Percentiles rank a stretch among this genome's conserved stretches.
These are phyloP conservation scores for Fonsecaea monophora DNA, from an alignment of 2,329 filamentous ascomycete genomes.

Conservation along the genomic window DNA sequence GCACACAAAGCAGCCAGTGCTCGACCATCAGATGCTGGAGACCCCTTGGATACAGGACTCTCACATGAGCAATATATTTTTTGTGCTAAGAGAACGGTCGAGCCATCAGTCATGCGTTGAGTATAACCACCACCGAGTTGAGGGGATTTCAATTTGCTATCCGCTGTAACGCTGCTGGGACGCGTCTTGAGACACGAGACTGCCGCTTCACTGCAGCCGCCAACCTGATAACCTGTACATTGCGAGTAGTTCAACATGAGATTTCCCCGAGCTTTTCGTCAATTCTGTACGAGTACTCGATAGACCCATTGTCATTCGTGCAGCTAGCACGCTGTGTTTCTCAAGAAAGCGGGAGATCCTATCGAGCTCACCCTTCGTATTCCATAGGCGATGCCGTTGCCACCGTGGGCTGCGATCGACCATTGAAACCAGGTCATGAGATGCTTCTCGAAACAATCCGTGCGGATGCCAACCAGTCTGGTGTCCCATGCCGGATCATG, in stretches of 20 bases:
- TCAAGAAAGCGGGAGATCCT: not conserved
- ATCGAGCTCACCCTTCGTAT: not conserved
- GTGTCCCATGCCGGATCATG: not conserved
- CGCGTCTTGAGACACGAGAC: constrained; percentile 35
- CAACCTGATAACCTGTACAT: not conserved
- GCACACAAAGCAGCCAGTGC: constrained; percentile 12
- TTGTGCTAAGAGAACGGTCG: not conserved
- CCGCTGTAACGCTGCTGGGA: constrained; percentile 27
- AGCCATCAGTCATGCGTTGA: not conserved
- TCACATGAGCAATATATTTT: not conserved
- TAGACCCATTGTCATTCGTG: not conserved
- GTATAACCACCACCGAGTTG: constrained; percentile 13
- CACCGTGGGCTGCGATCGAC: constrained; percentile 2
- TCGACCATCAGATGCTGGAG: not conserved
- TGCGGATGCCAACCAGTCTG: constrained; percentile 14
- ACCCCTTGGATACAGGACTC: not conserved
- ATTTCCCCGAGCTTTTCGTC: not conserved
- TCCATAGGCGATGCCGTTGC: constrained; percentile 11
- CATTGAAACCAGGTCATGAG: constrained; percentile 10
- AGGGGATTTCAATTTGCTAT: constrained; percentile 10
- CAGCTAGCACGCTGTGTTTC: not conserved
- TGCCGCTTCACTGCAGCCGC: constrained; percentile 29
- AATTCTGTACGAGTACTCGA: not conserved
- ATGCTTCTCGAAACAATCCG: constrained; percentile 26
- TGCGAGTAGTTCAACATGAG: not conserved